Base-by-base conservation (phyloP, 1,284 basidiomycete species). In the Sanghuangporus baumii region DNA sequence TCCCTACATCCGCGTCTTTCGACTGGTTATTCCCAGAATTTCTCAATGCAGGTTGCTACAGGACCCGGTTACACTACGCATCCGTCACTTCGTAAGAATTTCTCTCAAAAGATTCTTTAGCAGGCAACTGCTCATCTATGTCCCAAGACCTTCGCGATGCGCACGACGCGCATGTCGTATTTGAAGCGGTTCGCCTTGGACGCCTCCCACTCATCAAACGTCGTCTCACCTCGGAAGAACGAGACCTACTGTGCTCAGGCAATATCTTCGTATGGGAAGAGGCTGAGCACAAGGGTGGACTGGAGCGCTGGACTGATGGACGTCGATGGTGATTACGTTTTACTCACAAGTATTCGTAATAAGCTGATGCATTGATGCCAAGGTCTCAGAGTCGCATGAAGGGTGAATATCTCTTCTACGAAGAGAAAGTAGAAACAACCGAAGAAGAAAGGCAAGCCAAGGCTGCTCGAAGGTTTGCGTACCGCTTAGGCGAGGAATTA, bases 241-340 rank as follows among this genome's bases (percentile, higher is more conserved):
- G 89, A 62, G 86, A 89, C 51, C 81, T 84, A 54, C 75, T 91
- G 6, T 72, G 72, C 41, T 87, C 88, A 57, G 89, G 89, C 0
- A 87, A 89, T 66, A 81, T 91, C 40, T 91, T 89, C 68, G 89
- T 91, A 47, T 91, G 89, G 89, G 88, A 91, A 69, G 88, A 91
- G 70, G 88, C 87, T 11, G 88, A 90, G 68, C 85, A 87, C 59
- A 88, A 90, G 69, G 87, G 88, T 8, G 88, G 88, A 16, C 73
- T 91, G 23, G 76, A 89, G 61, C 79, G 89, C 38, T 91, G 88
- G 88, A 91, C 88, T 8, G 88, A 91, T 69, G 88, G 88, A 6
- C 78, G 87, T 66, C 76, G 87, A 75, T 91, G 88, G 88, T 86
- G 70, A 63, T 46, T n/a, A 31, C 5, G 43, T n/a, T 46, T 46